Evolutionary conservation across 2,329 filamentous ascomycete species (phyloP).

Genomic region (Pseudogymnoascus sp.): DNA sequence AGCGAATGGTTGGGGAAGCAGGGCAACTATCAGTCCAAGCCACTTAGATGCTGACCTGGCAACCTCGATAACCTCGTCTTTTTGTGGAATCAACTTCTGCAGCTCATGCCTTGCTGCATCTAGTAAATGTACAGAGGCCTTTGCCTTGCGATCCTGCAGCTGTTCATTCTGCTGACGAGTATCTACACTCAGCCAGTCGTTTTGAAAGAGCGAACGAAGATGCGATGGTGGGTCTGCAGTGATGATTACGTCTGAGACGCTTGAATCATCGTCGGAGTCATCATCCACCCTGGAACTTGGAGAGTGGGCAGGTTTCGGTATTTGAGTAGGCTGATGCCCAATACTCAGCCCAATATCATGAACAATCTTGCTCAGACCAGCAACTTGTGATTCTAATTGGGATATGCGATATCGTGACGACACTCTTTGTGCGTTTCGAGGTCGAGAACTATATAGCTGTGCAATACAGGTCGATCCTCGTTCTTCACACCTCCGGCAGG

Average conservation of each 20-base stretch:
- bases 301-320: constrained; percentile 1
- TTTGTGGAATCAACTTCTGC: constrained; percentile 25
- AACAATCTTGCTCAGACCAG: constrained; percentile 20
- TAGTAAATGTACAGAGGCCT: constrained; percentile 14
- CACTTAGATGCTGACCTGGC: constrained; percentile 24
- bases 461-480: constrained; percentile 20
- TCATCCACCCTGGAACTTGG: constrained; percentile 10
- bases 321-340: constrained; percentile 13
- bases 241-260: constrained; percentile 17
- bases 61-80: constrained; percentile 23
- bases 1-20: constrained; percentile 23
- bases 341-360: constrained; percentile 19
- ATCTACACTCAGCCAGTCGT: constrained; percentile 26
- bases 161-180: constrained; percentile 17
- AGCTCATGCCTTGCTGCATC: constrained; percentile 17
- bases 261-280: constrained; percentile 19
- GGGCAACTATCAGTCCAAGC: constrained; percentile 25
- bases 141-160: constrained; percentile 37
- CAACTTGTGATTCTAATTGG: constrained; percentile 21
- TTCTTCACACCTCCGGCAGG: constrained; percentile 22
- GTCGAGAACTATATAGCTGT: constrained; percentile 20
- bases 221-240: constrained; percentile 25
- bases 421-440: constrained; percentile 15
- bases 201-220: constrained; percentile 29
- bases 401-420: constrained; percentile 23